Percentiles rank a stretch among this genome's conserved stretches.
These are phyloP conservation scores for Didymellaceae sp. DNA, from an alignment of 2,329 filamentous ascomycete species.

Conservation along the genomic window DNA sequence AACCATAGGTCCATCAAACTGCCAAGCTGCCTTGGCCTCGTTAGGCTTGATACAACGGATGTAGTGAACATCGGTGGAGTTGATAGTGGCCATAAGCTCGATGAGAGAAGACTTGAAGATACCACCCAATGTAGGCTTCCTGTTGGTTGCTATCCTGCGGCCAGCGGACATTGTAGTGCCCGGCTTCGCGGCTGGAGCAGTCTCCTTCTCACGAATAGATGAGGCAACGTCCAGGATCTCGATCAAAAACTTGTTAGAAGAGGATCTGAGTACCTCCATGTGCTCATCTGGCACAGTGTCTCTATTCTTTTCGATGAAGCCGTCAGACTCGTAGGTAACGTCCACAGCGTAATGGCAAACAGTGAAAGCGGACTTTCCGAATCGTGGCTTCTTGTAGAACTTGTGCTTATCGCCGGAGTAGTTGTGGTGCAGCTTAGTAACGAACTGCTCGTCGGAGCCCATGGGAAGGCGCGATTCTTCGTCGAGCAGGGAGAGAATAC, in stretches of 20 bases:
- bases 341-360: conserved; percentile 98
- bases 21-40: conserved; percentile 95
- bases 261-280: conserved; percentile 87
- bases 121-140: conserved; percentile 95
- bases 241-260: conserved; percentile 82
- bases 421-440: conserved; percentile 94
- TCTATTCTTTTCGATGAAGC: conserved; percentile 99
- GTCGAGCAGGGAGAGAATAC: conserved; percentile 88
- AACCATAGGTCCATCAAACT: conserved; percentile 98
- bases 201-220: conserved; percentile 88
- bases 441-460: conserved; percentile 96
- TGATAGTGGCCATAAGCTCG: conserved; percentile 97
- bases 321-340: conserved; percentile 97
- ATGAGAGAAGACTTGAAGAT: conserved; percentile 99
- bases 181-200: conserved; percentile 73
- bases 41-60: conserved; percentile 99
- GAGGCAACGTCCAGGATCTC: conserved; percentile 86
- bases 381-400: conserved; percentile 98
- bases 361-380: conserved; percentile 96
- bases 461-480: conserved; percentile 97
- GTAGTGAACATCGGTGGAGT: conserved; percentile 97
- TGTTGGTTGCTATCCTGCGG: conserved; percentile 88
- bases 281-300: conserved; percentile 99
- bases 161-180: conserved; percentile 67
- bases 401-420: conserved; percentile 89